Percentiles rank a stretch among this genome's conserved stretches.
phyloP scores from a whole-genome alignment of 805 yeast species.

The Geotrichum ghanense region DNA sequence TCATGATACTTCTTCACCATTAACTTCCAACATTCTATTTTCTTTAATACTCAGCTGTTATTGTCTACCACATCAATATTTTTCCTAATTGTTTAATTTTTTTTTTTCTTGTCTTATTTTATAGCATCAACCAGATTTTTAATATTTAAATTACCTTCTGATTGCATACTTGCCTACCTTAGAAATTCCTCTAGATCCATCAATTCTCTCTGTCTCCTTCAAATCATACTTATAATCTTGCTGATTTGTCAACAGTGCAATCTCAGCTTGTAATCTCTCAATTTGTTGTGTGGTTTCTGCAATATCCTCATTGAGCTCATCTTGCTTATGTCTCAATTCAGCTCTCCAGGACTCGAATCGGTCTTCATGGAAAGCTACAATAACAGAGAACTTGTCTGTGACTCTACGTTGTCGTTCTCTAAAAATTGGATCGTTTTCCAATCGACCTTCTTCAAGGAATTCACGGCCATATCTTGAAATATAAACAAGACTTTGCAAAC shows the following conservation, averaged over 20 bases:
- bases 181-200: constrained; percentile 1
- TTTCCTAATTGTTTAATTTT: too few relatives aligned
- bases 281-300: constrained; percentile 2
- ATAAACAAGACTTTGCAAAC: constrained; percentile 9
- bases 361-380: constrained; percentile 79
- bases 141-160: too few relatives aligned
- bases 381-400: constrained; percentile 78
- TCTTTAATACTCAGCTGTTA: too few relatives aligned
- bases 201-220: background rate
- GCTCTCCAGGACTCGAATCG: constrained; percentile 88
- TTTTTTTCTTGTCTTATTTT: too few relatives aligned
- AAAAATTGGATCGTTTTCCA: constrained; percentile 60
- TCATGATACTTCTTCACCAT: too few relatives aligned
- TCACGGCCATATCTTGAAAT: constrained; percentile 14
- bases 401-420: constrained; percentile 76
- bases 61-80: too few relatives aligned
- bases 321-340: constrained; percentile 36
- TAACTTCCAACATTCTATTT: too few relatives aligned
- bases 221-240: background rate
- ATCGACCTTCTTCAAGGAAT: constrained; percentile 26
- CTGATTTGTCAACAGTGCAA: background rate
- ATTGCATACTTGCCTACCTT: background rate
- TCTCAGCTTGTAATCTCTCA: background rate
- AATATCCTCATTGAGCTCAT: constrained; percentile 12
- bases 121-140: too few relatives aligned